These are phyloP conservation scores for Zanthoxylum bungeanum DNA, from an alignment of 345 rosid genomes.

Conservation along the genomic window DNA sequence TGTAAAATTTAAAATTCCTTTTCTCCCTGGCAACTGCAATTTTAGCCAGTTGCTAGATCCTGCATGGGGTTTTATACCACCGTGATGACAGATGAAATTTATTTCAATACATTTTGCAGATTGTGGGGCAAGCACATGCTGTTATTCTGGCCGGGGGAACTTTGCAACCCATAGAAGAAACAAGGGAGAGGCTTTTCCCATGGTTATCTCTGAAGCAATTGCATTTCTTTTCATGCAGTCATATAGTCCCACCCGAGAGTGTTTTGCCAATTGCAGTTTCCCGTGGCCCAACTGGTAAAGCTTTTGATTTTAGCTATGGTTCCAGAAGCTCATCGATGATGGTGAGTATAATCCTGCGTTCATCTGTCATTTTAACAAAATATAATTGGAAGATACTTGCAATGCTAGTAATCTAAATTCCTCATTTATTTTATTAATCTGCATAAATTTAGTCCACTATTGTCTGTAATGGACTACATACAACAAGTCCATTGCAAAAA, in stretches of 20 bases:
- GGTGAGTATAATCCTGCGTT: constrained; percentile 40
- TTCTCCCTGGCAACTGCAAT: neutral
- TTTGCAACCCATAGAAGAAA: constrained; percentile 93
- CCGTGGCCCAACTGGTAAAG: constrained; percentile 74
- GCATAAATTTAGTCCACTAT: neutral
- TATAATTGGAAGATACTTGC: neutral
- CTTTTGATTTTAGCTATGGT: constrained; percentile 84
- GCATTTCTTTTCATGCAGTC: constrained; percentile 85
- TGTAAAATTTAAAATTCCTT: neutral
- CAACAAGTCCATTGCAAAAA: neutral
- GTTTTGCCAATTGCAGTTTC: constrained; percentile 80
- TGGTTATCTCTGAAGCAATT: constrained; percentile 62
- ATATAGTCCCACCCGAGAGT: constrained; percentile 81
- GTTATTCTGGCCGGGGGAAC: constrained; percentile 93
- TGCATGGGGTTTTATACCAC: neutral
- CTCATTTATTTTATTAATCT: neutral
- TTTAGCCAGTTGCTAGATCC: neutral
- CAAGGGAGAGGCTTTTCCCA: constrained; percentile 90
- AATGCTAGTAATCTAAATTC: neutral
- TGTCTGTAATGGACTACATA: neutral
- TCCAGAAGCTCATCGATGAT: constrained; percentile 61
- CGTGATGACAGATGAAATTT: constrained; percentile 6
- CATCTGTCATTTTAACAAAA: neutral
- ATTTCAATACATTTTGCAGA: constrained; percentile 37
- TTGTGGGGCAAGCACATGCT: constrained; percentile 79